phyloP scores from a whole-genome alignment of 495 filamentous ascomycete genomes.

The Thozetella sp. region DNA sequence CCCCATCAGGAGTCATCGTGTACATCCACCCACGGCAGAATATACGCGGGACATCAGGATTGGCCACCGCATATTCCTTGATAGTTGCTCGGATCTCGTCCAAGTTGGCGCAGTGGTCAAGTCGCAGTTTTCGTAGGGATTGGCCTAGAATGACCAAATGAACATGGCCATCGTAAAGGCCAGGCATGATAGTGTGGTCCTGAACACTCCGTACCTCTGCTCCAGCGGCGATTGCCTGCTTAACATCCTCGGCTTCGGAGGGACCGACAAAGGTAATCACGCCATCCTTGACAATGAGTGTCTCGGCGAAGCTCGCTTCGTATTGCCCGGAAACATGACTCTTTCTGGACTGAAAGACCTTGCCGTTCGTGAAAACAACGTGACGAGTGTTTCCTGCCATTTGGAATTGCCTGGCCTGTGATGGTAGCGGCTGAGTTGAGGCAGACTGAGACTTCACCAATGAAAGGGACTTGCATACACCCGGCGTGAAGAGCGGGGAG shows the following conservation, averaged over 20 bases:
- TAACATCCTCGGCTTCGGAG: conserved; percentile 27
- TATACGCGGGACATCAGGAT: conserved; percentile 53
- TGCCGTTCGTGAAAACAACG: background rate
- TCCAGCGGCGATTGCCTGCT: conserved; percentile 23
- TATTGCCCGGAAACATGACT: background rate
- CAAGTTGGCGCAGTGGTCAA: conserved; percentile 55
- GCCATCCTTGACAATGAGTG: conserved; percentile 32
- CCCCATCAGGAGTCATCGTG: conserved; percentile 51
- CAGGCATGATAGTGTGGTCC: conserved; percentile 53
- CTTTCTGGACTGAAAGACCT: background rate
- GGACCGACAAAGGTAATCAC: conserved; percentile 45
- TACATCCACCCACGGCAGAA: conserved; percentile 65
- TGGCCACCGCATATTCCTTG: conserved; percentile 44
- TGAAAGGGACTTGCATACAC: too few relatives aligned
- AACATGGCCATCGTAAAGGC: conserved; percentile 67
- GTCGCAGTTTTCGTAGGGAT: conserved; percentile 56
- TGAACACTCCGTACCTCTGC: conserved; percentile 49
- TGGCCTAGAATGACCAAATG: conserved; percentile 64
- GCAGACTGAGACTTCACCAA: too few relatives aligned
- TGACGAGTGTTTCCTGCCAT: background rate
- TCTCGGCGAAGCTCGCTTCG: conserved; percentile 30
- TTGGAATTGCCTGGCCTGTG: too few relatives aligned
- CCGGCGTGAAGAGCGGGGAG: too few relatives aligned
- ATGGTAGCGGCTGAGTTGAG: too few relatives aligned
- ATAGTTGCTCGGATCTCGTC: conserved; percentile 55